Evolutionary conservation across 2,329 filamentous ascomycete genomes (phyloP), one percentile per base, ranked within the genome.

Genomic region (Botrytis tulipae): DNA sequence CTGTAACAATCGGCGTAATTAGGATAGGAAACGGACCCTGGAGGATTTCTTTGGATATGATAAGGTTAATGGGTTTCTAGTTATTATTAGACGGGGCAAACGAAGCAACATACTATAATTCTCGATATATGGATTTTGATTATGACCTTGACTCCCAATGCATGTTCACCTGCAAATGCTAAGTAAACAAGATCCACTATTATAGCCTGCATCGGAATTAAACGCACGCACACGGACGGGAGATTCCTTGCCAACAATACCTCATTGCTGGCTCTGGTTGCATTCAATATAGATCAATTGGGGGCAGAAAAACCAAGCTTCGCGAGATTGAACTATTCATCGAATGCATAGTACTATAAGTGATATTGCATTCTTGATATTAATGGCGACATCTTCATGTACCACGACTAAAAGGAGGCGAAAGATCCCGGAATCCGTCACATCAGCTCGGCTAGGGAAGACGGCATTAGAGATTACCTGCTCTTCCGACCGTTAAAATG

Each of bases 61-160:
- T 37, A 22, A 32, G 61, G 32, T 44, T 54, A 51, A 57, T 72
- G 48, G 57, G 35, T 44, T 20, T 32, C 16, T 67, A 46, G 16
- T 72, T 67, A 67, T 72, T 72, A 67, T 67, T 69, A 72, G 70
- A 72, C 32, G 7, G 29, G 14, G n/a, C 54, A 32, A 40, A 57
- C 60, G 37, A 18, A n/a, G n/a, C 54, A 60, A 35, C 40, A 54
- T 54, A 32, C 5, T 32, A 32, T 70, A 37, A 59, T 35, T 70
- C 7, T 60, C 51, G 59, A 25, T 20, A 59, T 60, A 60, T 44
- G 14, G 37, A 44, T 14, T 44, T 57, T 32, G 51, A 57, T 18
- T 57, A 18, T 29, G 37, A 51, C 29, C 46, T 37, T 32, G 18
- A 42, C 35, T 70, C 16, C 42, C 32, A 51, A 25, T 35, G 42